Evolutionary conservation across 306 rosid species (phyloP), one percentile per base, ranked within the genome.

Genomic region (Ceratonia siliqua): DNA sequence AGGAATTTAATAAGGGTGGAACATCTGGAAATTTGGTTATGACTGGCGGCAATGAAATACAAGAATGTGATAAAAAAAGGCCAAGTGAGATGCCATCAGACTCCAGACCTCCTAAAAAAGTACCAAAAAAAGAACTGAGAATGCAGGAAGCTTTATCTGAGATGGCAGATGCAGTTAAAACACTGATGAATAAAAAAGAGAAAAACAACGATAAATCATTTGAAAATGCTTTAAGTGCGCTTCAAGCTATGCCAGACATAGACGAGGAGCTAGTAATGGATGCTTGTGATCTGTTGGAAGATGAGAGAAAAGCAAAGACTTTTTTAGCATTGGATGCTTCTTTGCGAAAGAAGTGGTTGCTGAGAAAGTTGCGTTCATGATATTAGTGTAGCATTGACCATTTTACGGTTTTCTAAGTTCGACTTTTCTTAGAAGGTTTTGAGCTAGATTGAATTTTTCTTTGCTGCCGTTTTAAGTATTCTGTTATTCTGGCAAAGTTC

Each of bases 211-310:
- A 53, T 28, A 58, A 61, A 64, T 58, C 83, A 32, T 69, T 85
- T 17, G 92, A 81, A 75, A 68, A 79, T 69, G 97, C 97, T 33
- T 35, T 89, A 11, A 83, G 80, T 80, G 94, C 83, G 5, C 90
- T 91, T 65, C 97, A 85, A 73, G 89, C 88, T 35, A 62, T 89
- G 69, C 89, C 92, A 0, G 92, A 85, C 65, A 78, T 91, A 39
- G 94, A 89, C 58, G 92, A 91, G 10, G 94, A 88, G 74, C 85
- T 91, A 2, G 76, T 83, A 72, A 83, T 91, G 76, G 94, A 89
- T 79, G 94, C 97, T 9, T 88, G 91, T 68, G 96, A 91, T 67
- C 81, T 89, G 38, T 81, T 91, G 54, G 92, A 91, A 75, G 92
- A 91, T 58, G 96, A 87, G 73, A 87, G 52, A 69, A 91, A 85